These are phyloP conservation scores for Teunomyces pallodes DNA, from an alignment of 805 yeast species.

Conservation along the genomic window DNA sequence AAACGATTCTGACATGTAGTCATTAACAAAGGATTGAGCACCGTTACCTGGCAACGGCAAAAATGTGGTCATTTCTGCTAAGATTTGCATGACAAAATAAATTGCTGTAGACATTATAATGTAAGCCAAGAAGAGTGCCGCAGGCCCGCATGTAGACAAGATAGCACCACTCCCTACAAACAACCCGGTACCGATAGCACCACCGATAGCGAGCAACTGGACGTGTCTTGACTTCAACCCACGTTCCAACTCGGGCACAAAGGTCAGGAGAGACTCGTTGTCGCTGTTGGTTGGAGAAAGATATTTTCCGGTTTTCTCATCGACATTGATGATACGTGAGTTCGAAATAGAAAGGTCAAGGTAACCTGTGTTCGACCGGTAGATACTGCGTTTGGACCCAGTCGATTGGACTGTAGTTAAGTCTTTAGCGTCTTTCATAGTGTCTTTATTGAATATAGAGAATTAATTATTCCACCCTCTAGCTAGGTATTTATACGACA, in stretches of 20 bases:
- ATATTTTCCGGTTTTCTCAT: constrained; percentile 17
- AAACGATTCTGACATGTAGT: constrained; percentile 26
- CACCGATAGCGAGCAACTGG: constrained; percentile 16
- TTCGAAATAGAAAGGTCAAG: constrained; percentile 24
- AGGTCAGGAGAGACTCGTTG: constrained; percentile 14
- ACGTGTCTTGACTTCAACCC: constrained; percentile 14
- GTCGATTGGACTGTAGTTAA: constrained; percentile 12
- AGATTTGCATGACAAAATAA: constrained; percentile 30
- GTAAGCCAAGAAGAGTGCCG: constrained; percentile 15
- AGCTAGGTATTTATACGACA: not conserved
- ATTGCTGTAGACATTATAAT: constrained; percentile 18
- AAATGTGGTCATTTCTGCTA: constrained; percentile 34
- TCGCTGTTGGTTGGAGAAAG: constrained; percentile 18
- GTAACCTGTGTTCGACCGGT: constrained; percentile 23
- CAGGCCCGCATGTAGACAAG: constrained; percentile 18
- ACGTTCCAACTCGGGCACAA: constrained; percentile 15
- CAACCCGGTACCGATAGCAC: constrained; percentile 22
- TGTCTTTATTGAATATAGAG: too few species aligned
- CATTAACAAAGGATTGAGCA: constrained; percentile 28
- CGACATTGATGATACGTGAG: constrained; percentile 15
- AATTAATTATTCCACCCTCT: too few species aligned
- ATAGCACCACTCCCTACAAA: constrained; percentile 28
- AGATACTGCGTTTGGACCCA: constrained; percentile 21
- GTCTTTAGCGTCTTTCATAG: constrained; percentile 1
- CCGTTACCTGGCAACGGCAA: constrained; percentile 36